Percentiles rank a stretch among this genome's conserved stretches.
Conservation (phyloP, 176 grass and related monocot genomes). For the Ensete ventricosum region DNA sequence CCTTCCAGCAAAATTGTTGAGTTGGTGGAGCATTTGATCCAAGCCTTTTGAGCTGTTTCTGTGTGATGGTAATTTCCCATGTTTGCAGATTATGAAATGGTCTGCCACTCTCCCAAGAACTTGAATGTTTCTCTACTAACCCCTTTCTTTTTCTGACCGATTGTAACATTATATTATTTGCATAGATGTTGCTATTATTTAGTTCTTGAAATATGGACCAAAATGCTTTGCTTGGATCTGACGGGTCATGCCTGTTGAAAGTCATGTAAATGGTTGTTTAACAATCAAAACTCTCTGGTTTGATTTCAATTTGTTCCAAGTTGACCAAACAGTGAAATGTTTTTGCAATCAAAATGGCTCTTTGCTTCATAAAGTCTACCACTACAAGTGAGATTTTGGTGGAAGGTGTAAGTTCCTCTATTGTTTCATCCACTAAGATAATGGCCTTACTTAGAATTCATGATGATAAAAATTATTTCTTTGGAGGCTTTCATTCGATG, state of each 20-base stretch:
- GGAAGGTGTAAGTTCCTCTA: too few relatives aligned
- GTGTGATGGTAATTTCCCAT: background rate
- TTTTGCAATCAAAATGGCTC: too few relatives aligned
- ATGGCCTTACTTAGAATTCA: too few relatives aligned
- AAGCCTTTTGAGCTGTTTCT: background rate
- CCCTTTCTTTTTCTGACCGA: background rate
- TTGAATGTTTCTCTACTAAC: background rate
- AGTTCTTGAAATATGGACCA: background rate
- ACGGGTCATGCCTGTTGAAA: too few relatives aligned
- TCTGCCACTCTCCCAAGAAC: background rate
- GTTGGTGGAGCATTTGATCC: background rate
- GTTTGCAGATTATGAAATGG: background rate
- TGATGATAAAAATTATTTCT: too few relatives aligned
- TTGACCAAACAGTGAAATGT: too few relatives aligned
- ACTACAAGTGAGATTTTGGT: too few relatives aligned
- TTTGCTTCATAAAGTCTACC: too few relatives aligned
- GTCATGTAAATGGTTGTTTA: background rate
- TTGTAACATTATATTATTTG: conserved; percentile 7
- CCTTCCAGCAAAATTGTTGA: background rate
- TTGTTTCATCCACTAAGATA: too few relatives aligned
- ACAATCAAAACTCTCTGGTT: too few relatives aligned
- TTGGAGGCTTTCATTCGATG: too few relatives aligned
- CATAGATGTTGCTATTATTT: background rate
- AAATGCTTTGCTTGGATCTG: background rate
- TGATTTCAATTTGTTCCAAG: too few relatives aligned